Evolutionary conservation across 192 early-diverging fungal genomes (phyloP), one percentile per base, ranked within the genome.

Genomic region (Linnemannia zychae): DNA sequence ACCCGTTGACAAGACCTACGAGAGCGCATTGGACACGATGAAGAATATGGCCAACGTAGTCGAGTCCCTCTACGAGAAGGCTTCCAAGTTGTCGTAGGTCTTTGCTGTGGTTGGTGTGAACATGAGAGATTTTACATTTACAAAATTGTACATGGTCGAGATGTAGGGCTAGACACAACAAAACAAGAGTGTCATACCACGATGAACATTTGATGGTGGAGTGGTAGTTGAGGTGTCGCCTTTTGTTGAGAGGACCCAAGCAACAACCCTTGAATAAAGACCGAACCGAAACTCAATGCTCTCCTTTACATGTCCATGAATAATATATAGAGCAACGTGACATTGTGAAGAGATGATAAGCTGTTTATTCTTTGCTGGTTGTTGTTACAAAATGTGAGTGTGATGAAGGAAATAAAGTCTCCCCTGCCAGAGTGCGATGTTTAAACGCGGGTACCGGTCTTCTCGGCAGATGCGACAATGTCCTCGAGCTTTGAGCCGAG

Each of bases 41-140:
- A 99, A 99, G 90, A 95, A 96, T 75, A 97, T 99, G 91, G 95
- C 95, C 66, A 95, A 96, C 75, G 99, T 98, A 33, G 98, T 99
- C 12, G 96, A 98, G 78, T 95, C 94, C 50, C 91, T 99, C 47
- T 99, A 99, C 86, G 92, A 95, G 87, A 99, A 99, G 93, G 98
- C 83, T 28, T 79, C 83, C 36, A 85, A 85, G 78, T 49, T 85
- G n/a, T 79, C 83, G 7, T 63, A 63, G 57, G 28, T 63, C 31
- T n/a, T 13, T 15, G 9, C 40, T 44, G n/a, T 44, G 40, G 40
- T 44, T 44, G 40, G 9, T 9, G 9, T 44, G 28, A 31, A 24
- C 24, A 24, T 28, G 57, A 12, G 57, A 22, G 28, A 31, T 15
- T 28, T 11, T 28, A 28, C 28, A 12, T 13, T 31, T 28, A 63